These are phyloP conservation scores for Kwoniella europaea DNA, from an alignment of 768 basidiomycete species.

Conservation along the genomic window DNA sequence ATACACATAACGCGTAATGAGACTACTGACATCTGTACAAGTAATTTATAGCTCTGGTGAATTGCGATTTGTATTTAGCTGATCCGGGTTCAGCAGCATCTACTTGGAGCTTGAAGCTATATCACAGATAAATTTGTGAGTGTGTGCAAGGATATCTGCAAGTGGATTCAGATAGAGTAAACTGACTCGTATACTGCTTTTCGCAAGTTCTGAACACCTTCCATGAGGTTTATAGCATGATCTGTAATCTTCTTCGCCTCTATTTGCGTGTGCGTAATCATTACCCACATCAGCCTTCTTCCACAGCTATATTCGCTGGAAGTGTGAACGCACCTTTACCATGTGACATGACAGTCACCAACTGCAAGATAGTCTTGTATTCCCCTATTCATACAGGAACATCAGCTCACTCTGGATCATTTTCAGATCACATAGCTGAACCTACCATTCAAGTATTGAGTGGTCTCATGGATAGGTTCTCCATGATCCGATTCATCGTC, in stretches of 20 bases:
- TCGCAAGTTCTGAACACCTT: conserved; percentile 92
- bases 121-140: not conserved
- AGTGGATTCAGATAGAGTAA: not conserved
- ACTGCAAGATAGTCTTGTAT: conserved; percentile 93
- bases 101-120: conserved; percentile 86
- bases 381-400: conserved; percentile 68
- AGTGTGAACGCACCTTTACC: conserved; percentile 68
- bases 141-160: not conserved
- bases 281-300: not conserved
- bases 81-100: conserved; percentile 81
- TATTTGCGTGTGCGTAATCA: conserved; percentile 14
- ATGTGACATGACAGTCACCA: conserved; percentile 86
- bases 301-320: not conserved
- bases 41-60: conserved; percentile 83
- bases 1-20: not conserved
- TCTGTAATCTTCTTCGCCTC: conserved; percentile 86
- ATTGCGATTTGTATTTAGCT: conserved; percentile 74
- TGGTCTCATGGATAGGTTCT: conserved; percentile 83
- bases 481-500: conserved; percentile 46
- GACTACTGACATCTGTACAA: conserved; percentile 63
- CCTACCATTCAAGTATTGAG: conserved; percentile 82
- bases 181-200: conserved; percentile 92
- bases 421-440: conserved; percentile 13
- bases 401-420: conserved; percentile 13
- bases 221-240: conserved; percentile 83